Conservation (phyloP, 2,329 filamentous ascomycete species). For the Apiospora arundinis region DNA sequence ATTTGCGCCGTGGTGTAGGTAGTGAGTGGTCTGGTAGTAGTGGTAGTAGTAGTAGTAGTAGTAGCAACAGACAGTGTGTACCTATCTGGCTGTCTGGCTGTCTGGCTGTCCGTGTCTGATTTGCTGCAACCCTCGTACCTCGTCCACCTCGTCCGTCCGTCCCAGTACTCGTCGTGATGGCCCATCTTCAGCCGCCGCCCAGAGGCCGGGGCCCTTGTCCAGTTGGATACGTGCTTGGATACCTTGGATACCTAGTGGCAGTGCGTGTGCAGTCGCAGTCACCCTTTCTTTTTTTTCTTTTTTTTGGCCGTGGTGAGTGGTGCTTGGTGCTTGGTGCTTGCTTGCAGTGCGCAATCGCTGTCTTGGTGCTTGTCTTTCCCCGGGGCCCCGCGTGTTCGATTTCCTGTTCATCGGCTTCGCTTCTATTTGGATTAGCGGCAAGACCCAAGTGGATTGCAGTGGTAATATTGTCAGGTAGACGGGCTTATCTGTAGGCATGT, state of each 20-base stretch:
- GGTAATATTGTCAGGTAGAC: not conserved
- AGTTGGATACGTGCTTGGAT: not conserved
- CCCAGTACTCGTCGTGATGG: too few relatives aligned
- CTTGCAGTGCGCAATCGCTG: not conserved
- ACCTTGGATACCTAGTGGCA: too few relatives aligned
- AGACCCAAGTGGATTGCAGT: not conserved
- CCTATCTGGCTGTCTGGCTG: too few relatives aligned
- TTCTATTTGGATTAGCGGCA: conserved; percentile 16
- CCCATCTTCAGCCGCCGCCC: conserved; percentile 12
- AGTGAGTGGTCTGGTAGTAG: too few relatives aligned
- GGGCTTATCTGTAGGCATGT: not conserved
- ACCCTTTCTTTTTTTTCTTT: not conserved
- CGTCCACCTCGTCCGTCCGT: too few relatives aligned
- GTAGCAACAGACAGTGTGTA: too few relatives aligned
- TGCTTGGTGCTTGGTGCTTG: not conserved
- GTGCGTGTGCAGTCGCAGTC: not conserved
- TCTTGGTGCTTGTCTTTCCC: not conserved
- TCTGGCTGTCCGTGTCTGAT: too few relatives aligned
- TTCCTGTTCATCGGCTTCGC: conserved; percentile 2
- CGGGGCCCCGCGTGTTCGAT: conserved; percentile 18
- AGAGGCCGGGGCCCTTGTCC: not conserved
- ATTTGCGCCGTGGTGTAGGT: not conserved
- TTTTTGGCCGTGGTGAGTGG: not conserved
- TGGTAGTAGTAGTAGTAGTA: too few relatives aligned
- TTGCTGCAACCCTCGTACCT: too few relatives aligned